Base-by-base conservation (phyloP, 139 green algal genomes). In the Monoraphidium neglectum region DNA sequence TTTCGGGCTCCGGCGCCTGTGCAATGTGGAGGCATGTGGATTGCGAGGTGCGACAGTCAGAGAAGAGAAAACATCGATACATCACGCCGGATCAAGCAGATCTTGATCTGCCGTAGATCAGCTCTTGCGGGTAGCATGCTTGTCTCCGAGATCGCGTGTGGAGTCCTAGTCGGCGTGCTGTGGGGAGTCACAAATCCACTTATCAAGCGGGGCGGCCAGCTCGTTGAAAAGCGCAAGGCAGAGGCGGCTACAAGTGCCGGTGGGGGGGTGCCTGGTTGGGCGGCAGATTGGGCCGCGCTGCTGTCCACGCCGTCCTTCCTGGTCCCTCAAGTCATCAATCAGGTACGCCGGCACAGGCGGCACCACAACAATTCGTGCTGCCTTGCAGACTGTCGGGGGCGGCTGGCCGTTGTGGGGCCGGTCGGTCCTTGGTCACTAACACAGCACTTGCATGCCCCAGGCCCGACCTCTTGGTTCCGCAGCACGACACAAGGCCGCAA, bases 161-260 rank as follows among this genome's bases (percentile, higher is more conserved):
- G 77, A 0, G 26, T 83, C 28, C 56, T 90, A 12, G 83, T 91
- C 2, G 88, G 88, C 0, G 23, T 84, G 2, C 38, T 91, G 0
- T 92, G 88, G 88, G 88, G 88, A 13, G 33, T 36, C n/a, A 95
- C 88, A 0, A 95, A 95, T 51, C 81, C 88, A 1, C 78, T 95
- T 54, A 86, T 94, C 0, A 83, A 81, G 4, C 72, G 59, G 18
- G 90, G 90, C 18, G 79, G 43, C 1, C 10, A 83, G 4, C 21
- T 16, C 5, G 84, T 76, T 1, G 32, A 83, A 16, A 16, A 63
- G 10, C 65, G 56, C 3, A 23, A 43, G 23, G 68, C 28, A 81
- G 36, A 38, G 16, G 12, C n/a, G n/a, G n/a, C n/a, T n/a, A n/a
- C n/a, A 57, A 3, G 33, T 30, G 47, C 70, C 16, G 32, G 70